These are phyloP conservation scores for Hansenula sp. DNA, from an alignment of 1,139 yeast genomes.

Conservation along the genomic window DNA sequence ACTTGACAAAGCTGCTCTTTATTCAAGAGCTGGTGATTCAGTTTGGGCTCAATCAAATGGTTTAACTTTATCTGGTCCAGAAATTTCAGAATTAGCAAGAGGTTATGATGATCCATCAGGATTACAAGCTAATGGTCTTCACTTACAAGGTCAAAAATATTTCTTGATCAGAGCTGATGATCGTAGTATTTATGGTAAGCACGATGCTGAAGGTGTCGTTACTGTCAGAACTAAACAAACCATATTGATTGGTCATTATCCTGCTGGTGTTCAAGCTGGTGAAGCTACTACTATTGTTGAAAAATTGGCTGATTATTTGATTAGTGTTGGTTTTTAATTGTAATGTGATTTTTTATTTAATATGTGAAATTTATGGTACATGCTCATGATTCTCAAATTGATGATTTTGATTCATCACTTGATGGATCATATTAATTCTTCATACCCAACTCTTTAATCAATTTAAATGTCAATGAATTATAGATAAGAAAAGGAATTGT, in stretches of 20 bases:
- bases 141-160: slow-evolving; percentile 80
- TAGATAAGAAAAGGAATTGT: too few relatives aligned
- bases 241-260: slow-evolving; percentile 90
- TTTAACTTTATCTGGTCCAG: slow-evolving; percentile 63
- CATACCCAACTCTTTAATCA: too few relatives aligned
- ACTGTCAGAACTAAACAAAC: slow-evolving; percentile 95
- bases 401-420: too few relatives aligned
- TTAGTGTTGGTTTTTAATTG: slow-evolving; percentile 70
- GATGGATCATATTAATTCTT: too few relatives aligned
- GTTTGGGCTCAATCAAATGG: slow-evolving; percentile 87
- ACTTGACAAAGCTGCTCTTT: slow-evolving; percentile 88
- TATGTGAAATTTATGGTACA: too few relatives aligned
- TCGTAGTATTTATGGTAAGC: slow-evolving; percentile 91
- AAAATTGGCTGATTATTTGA: slow-evolving; percentile 90
- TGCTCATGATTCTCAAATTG: too few relatives aligned
- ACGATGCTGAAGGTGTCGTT: slow-evolving; percentile 77
- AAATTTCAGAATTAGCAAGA: slow-evolving; percentile 65
- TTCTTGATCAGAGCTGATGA: slow-evolving; percentile 87
- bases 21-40: slow-evolving; percentile 92
- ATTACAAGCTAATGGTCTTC: slow-evolving; percentile 83
- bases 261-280: slow-evolving; percentile 85
- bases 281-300: slow-evolving; percentile 94
- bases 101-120: slow-evolving; percentile 80
- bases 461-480: too few relatives aligned
- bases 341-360: too few relatives aligned